Evolutionary conservation across 441 rosid genomes (phyloP).

Genomic region (Jatropha podagrica): DNA sequence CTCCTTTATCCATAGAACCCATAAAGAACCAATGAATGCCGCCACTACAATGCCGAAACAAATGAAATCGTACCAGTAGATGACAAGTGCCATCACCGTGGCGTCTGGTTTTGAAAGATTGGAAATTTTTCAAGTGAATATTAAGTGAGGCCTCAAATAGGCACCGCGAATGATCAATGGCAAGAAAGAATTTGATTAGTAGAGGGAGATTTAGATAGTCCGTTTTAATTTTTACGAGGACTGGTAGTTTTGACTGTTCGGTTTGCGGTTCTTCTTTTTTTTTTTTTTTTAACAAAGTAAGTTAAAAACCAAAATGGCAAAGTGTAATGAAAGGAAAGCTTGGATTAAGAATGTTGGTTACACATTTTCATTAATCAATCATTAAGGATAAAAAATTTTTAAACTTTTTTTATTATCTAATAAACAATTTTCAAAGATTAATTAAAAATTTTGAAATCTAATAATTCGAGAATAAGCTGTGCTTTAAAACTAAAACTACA

Average conservation of each 20-base stretch:
- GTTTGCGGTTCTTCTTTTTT: conserved; percentile 11
- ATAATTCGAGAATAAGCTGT: too few relatives aligned
- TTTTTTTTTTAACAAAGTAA: background rate
- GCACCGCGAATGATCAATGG: background rate
- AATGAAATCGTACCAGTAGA: conserved; percentile 70
- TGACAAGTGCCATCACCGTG: conserved; percentile 45
- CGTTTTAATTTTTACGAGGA: conserved; percentile 14
- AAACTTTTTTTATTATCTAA: too few relatives aligned
- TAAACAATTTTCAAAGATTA: too few relatives aligned
- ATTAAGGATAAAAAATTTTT: too few relatives aligned
- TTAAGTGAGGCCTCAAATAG: background rate
- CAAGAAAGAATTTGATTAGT: conserved; percentile 12
- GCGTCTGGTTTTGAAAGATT: background rate
- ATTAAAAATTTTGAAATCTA: too few relatives aligned
- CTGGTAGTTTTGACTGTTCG: conserved; percentile 57
- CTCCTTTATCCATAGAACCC: conserved; percentile 65
- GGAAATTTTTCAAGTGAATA: background rate
- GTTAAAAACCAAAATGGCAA: background rate
- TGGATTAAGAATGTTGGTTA: too few relatives aligned
- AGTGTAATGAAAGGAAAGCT: too few relatives aligned
- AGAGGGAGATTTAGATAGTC: conserved; percentile 10
- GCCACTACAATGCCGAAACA: conserved; percentile 67
- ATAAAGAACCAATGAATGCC: conserved; percentile 49
- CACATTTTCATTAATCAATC: too few relatives aligned
- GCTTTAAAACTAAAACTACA: too few relatives aligned